A percentile compares a stretch with the other conserved stretches of the same genome.
These are phyloP conservation scores for Lablab purpureus DNA, from an alignment of 306 rosid species.

Conservation along the genomic window DNA sequence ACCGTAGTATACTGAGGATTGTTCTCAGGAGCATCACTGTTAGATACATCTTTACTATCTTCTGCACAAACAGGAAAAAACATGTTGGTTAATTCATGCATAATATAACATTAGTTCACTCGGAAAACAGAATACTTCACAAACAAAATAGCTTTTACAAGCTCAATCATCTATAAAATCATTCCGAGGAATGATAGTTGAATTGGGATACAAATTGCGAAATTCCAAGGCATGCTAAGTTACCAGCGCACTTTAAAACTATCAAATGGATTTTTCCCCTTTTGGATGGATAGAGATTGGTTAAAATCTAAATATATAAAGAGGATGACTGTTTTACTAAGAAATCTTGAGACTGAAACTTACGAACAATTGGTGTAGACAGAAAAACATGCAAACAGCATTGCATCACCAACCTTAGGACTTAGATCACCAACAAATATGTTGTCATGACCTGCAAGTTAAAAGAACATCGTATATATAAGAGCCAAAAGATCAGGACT, in stretches of 20 bases:
- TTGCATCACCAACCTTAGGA: constrained; percentile 98
- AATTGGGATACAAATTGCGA: background rate
- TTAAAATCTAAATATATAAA: constrained; percentile 28
- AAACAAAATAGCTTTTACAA: background rate
- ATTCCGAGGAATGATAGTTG: background rate
- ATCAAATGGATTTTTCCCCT: background rate
- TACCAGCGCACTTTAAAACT: constrained; percentile 15
- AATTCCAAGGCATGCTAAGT: constrained; percentile 29
- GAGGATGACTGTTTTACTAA: background rate
- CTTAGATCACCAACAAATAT: constrained; percentile 99
- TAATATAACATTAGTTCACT: constrained; percentile 1
- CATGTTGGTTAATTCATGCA: constrained; percentile 31
- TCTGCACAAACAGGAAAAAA: constrained; percentile 63
- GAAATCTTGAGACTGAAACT: constrained; percentile 58
- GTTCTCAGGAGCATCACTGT: constrained; percentile 90
- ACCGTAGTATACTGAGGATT: constrained; percentile 96
- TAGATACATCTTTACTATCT: constrained; percentile 84
- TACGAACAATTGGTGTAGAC: constrained; percentile 96
- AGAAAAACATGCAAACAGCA: constrained; percentile 93
- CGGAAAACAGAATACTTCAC: constrained; percentile 23
- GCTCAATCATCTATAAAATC: constrained; percentile 30
- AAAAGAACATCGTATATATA: constrained; percentile 17
- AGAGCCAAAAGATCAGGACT: constrained; percentile 21
- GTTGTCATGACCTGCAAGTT: constrained; percentile 86
- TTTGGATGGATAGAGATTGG: background rate